A percentile compares a stretch with the other conserved stretches of the same genome.
phyloP scores from a whole-genome alignment of 495 filamentous ascomycete species.

The Penicillium canariense region DNA sequence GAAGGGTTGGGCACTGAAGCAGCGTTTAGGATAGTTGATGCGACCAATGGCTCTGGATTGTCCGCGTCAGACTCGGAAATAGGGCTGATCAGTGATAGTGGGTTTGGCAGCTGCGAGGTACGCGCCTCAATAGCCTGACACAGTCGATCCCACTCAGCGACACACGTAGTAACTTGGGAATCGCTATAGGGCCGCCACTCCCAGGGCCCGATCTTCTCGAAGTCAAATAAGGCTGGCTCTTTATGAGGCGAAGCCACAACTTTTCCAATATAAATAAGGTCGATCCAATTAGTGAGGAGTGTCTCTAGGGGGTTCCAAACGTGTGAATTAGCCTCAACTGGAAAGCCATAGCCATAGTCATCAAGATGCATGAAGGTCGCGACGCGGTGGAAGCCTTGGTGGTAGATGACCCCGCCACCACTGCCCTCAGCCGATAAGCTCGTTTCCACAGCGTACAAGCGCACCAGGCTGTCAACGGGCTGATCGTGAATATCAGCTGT shows the following conservation, averaged over 20 bases:
- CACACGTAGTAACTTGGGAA: constrained; percentile 14
- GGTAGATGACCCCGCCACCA: constrained; percentile 13
- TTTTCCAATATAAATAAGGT: constrained; percentile 31
- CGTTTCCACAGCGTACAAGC: constrained; percentile 1
- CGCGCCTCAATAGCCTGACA: constrained; percentile 14
- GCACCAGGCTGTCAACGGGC: constrained; percentile 13
- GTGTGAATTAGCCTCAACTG: constrained; percentile 12
- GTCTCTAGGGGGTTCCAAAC: constrained; percentile 39
- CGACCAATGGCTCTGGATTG: constrained; percentile 7
- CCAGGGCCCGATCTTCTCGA: constrained; percentile 17
- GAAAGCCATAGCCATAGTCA: constrained; percentile 8
- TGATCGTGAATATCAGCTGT: constrained; percentile 10
- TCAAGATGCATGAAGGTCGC: constrained; percentile 15
- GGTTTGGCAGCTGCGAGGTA: constrained; percentile 10
- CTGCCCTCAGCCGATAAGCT: constrained; percentile 4
- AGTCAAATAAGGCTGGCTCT: constrained; percentile 16
- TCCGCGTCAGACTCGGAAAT: constrained; percentile 6
- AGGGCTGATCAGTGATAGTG: too few relatives aligned
- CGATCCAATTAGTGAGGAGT: constrained; percentile 34
- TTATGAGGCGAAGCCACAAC: constrained; percentile 15
- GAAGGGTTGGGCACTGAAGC: constrained; percentile 13
- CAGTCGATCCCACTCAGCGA: constrained; percentile 14
- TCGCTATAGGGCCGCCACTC: constrained; percentile 20
- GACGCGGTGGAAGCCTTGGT: constrained; percentile 11
- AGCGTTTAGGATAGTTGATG: constrained; percentile 13